Evolutionary conservation across 371 early-diverging fungal species (phyloP).

Genomic region (Mortierella sp.): DNA sequence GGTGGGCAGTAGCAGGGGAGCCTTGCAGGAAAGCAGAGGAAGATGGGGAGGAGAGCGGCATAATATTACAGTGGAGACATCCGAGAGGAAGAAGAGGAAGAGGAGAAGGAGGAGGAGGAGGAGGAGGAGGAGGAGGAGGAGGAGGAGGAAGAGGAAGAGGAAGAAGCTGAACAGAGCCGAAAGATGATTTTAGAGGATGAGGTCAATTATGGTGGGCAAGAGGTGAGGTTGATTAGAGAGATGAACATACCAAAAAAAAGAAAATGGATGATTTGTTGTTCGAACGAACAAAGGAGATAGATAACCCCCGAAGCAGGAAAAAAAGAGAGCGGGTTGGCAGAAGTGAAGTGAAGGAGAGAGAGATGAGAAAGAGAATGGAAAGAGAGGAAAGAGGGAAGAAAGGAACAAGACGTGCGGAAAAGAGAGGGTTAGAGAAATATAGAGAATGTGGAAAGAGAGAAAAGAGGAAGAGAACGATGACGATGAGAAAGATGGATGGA

Average conservation of each 20-base stretch:
- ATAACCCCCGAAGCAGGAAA: background rate
- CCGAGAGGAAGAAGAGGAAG: background rate
- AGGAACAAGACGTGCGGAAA: background rate
- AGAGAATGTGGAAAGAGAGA: background rate
- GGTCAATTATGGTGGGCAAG: background rate
- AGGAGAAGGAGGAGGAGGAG: background rate
- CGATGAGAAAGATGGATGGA: background rate
- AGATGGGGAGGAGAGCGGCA: constrained; percentile 18
- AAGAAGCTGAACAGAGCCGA: constrained; percentile 1
- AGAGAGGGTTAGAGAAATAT: background rate
- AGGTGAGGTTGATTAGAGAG: too few species aligned
- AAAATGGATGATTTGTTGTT: too few species aligned
- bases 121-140: constrained; percentile 1
- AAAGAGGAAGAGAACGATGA: background rate
- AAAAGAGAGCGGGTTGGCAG: too few species aligned
- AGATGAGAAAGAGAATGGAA: background rate
- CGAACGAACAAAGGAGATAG: background rate
- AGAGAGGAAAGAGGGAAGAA: constrained; percentile 1
- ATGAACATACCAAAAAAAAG: too few species aligned
- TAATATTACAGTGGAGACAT: constrained; percentile 17
- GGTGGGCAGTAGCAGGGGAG: constrained; percentile 22
- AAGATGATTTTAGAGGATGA: background rate
- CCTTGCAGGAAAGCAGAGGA: constrained; percentile 30
- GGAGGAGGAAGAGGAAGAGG: constrained; percentile 1
- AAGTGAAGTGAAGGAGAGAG: background rate